Base-by-base conservation (phyloP, 202 grass and related monocot genomes). In the Panicum virgatum region DNA sequence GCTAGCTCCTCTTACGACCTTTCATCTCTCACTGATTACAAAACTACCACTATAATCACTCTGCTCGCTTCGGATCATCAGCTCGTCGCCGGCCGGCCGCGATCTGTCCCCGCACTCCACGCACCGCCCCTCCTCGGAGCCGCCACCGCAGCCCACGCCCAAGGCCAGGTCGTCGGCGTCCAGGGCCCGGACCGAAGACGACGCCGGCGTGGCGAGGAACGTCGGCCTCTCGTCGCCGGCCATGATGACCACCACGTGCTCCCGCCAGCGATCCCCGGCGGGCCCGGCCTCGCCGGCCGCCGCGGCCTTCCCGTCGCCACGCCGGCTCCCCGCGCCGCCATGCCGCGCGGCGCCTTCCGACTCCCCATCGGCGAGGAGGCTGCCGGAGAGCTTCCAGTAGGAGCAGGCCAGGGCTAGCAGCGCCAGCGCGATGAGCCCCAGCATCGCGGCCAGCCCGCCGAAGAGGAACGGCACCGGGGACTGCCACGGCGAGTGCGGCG, bases 391-490 rank as follows among this genome's bases (percentile, higher is more conserved):
- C 68, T 88, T 90, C 91, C 88, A 89, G 86, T 97, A 94, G 34
- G 94, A 85, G 86, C 92, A 97, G 9, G 92, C 94, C 20, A 97
- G 86, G 9, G 88, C 69, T 19, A 94, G 81, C 4, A 97, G 91
- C 29, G 94, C 87, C n/a, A 97, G 81, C 75, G 88, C 90, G 40
- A 97, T 94, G 22, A 97, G 87, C 23, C 88, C 92, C 64, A 97
- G 81, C 86, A 94, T 97, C 18, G 94, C 88, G 5, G 92, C 92
- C 12, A 97, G 81, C 51, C 88, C 94, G 71, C 90, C 86, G 75
- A 97, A 97, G 53, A 97, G 86, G 86, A 94, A 97, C 32, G 94
- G 90, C 40, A 94, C 88, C 46, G 94, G 92, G 38, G 94, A 89
- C 20, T 73, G 90, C 84, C 83, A 94, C 73, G 81, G 23, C 26